phyloP scores from a whole-genome alignment of 2,329 filamentous ascomycete genomes.

The Microdochium trichocladiopsis region DNA sequence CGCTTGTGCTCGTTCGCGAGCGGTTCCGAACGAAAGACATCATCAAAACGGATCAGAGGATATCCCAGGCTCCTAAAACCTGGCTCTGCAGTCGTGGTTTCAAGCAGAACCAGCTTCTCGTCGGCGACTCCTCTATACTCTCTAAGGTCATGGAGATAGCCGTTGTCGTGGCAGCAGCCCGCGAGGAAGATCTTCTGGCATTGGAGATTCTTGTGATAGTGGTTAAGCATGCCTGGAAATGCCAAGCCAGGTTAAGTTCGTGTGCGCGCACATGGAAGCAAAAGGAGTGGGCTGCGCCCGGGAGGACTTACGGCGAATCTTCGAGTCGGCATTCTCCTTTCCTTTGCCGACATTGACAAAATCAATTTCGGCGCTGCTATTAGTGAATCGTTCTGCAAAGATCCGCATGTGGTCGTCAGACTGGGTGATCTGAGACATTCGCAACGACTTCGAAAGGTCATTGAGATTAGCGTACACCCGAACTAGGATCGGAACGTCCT shows the following conservation, averaged over 20 bases:
- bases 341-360: constrained; percentile 26
- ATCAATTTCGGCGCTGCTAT: constrained; percentile 23
- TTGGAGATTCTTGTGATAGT: constrained; percentile 23
- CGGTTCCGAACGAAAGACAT: constrained; percentile 21
- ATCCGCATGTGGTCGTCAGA: constrained; percentile 20
- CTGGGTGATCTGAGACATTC: constrained; percentile 21
- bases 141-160: constrained; percentile 25
- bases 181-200: constrained; percentile 25
- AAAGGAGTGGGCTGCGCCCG: too few species aligned
- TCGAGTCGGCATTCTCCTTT: constrained; percentile 25
- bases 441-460: constrained; percentile 22
- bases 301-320: constrained; percentile 22
- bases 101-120: constrained; percentile 18
- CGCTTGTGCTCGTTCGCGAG: constrained; percentile 22
- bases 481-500: constrained; percentile 21
- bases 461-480: constrained; percentile 25
- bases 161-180: constrained; percentile 25
- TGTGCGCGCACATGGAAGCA: neutral
- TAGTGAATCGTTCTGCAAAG: constrained; percentile 25
- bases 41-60: constrained; percentile 20
- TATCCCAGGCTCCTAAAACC: constrained; percentile 20
- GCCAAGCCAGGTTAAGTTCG: neutral
- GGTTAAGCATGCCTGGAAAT: constrained; percentile 19
- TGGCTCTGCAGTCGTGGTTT: constrained; percentile 24
- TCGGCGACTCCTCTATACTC: constrained; percentile 18